phyloP scores from a whole-genome alignment of 2,329 filamentous ascomycete genomes.

The Aspergillus sp. region DNA sequence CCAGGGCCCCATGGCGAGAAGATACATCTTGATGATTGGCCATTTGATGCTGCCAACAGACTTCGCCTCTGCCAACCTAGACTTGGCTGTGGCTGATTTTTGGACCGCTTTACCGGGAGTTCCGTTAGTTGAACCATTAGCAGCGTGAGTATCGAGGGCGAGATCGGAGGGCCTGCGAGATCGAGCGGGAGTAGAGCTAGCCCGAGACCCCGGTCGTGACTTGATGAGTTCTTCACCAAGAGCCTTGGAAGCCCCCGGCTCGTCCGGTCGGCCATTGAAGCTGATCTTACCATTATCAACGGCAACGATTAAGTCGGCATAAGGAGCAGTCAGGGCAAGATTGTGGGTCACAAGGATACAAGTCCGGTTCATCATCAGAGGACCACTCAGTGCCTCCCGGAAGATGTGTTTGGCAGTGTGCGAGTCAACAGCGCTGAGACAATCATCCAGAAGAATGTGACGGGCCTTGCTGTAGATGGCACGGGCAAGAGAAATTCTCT shows the following conservation, averaged over 20 bases:
- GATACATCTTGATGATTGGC: conserved; percentile 80
- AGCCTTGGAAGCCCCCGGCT: conserved; percentile 82
- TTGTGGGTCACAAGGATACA: conserved; percentile 98
- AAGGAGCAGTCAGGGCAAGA: conserved; percentile 78
- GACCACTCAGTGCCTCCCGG: conserved; percentile 84
- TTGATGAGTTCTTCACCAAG: conserved; percentile 82
- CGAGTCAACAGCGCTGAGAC: conserved; percentile 92
- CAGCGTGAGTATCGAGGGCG: conserved; percentile 51
- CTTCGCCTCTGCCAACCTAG: conserved; percentile 68
- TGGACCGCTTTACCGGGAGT: conserved; percentile 35
- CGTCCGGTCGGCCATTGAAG: conserved; percentile 71
- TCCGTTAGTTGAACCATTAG: conserved; percentile 45
- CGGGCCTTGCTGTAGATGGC: conserved; percentile 94
- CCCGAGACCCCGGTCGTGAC: conserved; percentile 69
- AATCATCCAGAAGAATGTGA: conserved; percentile 90
- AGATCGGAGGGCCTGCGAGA: conserved; percentile 77
- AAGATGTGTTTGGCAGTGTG: conserved; percentile 99
- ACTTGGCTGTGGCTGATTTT: conserved; percentile 48
- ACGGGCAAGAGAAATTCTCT: conserved; percentile 93
- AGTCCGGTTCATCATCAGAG: conserved; percentile 82
- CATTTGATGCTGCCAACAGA: conserved; percentile 84
- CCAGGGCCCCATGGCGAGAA: conserved; percentile 90
- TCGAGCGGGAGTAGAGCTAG: conserved; percentile 69
- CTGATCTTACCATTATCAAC: conserved; percentile 82
- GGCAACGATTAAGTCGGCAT: conserved; percentile 76